A percentile compares a stretch with the other conserved stretches of the same genome.
Evolutionary conservation across 2,329 filamentous ascomycete genomes (phyloP).

Genomic region (Cercospora canescens): DNA sequence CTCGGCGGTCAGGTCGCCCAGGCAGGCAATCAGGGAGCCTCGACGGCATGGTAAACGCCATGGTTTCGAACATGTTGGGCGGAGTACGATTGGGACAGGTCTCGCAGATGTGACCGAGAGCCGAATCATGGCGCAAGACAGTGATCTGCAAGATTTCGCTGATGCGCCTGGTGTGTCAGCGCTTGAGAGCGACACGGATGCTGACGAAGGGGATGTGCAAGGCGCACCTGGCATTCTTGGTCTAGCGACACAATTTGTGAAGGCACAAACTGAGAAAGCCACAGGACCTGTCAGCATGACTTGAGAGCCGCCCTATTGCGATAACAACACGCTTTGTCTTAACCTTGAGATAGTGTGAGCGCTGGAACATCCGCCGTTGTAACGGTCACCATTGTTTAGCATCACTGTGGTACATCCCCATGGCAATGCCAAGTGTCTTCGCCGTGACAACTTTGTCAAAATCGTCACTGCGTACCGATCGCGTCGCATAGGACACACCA

Average conservation of each 20-base stretch:
- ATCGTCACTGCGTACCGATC: background rate
- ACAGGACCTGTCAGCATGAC: constrained; percentile 24
- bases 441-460: background rate
- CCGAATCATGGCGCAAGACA: constrained; percentile 51
- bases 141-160: constrained; percentile 58
- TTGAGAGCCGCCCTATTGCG: background rate
- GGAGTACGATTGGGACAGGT: background rate
- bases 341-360: background rate
- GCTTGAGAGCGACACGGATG: constrained; percentile 39
- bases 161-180: constrained; percentile 32
- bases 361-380: background rate
- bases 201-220: constrained; percentile 48
- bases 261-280: constrained; percentile 55
- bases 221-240: constrained; percentile 59
- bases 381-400: background rate
- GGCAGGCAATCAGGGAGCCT: constrained; percentile 1
- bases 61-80: constrained; percentile 1
- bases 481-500: background rate
- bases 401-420: background rate
- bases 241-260: constrained; percentile 67
- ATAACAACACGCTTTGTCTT: background rate
- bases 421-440: constrained; percentile 1
- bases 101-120: constrained; percentile 42
- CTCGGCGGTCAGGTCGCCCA: constrained; percentile 21
- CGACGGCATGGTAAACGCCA: background rate